Percentiles rank a stretch among this genome's conserved stretches.
Conservation (phyloP, 176 grass and related monocot genomes). For the Rhynchospora tenuis region DNA sequence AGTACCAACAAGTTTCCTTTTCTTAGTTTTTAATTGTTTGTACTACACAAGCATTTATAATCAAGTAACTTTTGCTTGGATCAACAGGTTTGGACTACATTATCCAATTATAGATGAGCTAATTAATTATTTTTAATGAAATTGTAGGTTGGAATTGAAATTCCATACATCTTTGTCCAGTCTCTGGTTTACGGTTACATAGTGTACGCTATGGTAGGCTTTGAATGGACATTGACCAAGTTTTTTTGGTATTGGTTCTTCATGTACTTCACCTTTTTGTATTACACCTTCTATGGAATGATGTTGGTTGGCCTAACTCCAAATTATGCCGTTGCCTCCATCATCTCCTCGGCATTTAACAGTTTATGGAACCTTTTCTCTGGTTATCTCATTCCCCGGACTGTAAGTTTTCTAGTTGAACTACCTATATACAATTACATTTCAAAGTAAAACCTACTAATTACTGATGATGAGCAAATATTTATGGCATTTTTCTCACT, state of each 20-base stretch:
- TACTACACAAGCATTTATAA: no score
- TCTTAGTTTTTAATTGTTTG: no score
- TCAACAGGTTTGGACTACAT: background rate
- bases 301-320: conserved; percentile 74
- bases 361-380: conserved; percentile 80
- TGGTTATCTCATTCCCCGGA: conserved; percentile 58
- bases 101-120: background rate
- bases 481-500: background rate
- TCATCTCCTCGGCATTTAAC: conserved; percentile 52
- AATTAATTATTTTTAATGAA: background rate
- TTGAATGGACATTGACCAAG: conserved; percentile 70
- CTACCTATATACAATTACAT: background rate
- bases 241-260: conserved; percentile 90
- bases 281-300: conserved; percentile 89
- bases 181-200: conserved; percentile 55
- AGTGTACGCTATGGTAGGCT: conserved; percentile 62
- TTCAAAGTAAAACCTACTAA: no score
- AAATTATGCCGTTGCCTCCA: conserved; percentile 50
- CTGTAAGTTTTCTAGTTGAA: conserved; percentile 36
- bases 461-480: no score
- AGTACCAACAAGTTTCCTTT: background rate
- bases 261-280: conserved; percentile 80
- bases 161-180: conserved; percentile 71
- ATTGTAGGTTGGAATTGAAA: conserved; percentile 62
- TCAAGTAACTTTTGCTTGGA: no score